Base-by-base conservation (phyloP, 768 basidiomycete species). In the Lactarius pseudohatsudake region DNA sequence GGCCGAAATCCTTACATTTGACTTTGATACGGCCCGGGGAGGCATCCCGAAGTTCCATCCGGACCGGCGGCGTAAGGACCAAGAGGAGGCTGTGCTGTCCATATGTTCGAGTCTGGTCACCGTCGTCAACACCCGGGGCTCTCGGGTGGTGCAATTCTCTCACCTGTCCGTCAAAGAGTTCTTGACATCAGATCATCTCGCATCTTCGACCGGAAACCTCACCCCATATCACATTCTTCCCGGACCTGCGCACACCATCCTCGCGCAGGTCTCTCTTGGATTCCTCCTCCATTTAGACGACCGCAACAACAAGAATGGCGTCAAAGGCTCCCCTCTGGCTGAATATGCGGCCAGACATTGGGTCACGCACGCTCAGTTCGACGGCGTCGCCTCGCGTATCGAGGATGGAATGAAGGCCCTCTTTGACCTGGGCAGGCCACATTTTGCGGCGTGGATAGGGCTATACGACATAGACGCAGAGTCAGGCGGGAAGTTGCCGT, bases 121-220 rank as follows among this genome's bases (percentile, higher is more conserved):
- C 20, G 22, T 67, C 16, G 50, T 28, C 50, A 22, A 54, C 40
- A 47, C 55, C 7, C 13, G 50, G 16, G 47, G 40, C 9, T 62
- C 38, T n/a, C n/a, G 40, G 41, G 26, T 67, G 5, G 66, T 67
- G 2, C 56, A 67, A 6, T 67, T 67, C 4, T 62, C 66, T 1
- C 65, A 66, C n/a, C 20, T 57, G 28, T 62, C 65, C 0, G 65
- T 66, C 4, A 61, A 66, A 7, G 65, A 62, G 18, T 66, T 50
- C 30, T 47, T 66, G 1, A 66, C 36, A 0, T 66, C 65, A 7
- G 16, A 43, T 32, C 56, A 38, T 5, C 61, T 62, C 4, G 45
- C 61, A 0, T 10, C 50, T 7, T 53, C 50, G 7, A 53, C 50
- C 22, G 5, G 13, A 26, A 1, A 15, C 26, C 11, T 53, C 22